These are phyloP conservation scores for Calocybe indica DNA, from an alignment of 768 basidiomycete species.

Conservation along the genomic window DNA sequence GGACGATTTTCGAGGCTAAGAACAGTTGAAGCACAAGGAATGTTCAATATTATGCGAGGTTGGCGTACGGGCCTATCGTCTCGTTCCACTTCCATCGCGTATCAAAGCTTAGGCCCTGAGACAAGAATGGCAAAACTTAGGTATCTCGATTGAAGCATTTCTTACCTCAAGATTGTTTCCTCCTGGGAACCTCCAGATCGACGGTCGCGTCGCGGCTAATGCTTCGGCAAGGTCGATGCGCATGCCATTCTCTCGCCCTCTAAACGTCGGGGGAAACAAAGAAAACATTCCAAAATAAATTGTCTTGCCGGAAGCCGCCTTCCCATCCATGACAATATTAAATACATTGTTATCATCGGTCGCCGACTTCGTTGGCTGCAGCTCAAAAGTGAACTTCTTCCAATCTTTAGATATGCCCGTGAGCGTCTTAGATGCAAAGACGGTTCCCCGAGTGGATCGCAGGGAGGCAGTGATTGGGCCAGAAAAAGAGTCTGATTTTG, in stretches of 20 bases:
- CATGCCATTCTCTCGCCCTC: slow-evolving; percentile 50
- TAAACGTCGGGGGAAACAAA: slow-evolving; percentile 62
- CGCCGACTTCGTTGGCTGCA: slow-evolving; percentile 36
- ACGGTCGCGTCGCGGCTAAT: slow-evolving; percentile 34
- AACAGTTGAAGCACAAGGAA: slow-evolving; percentile 29
- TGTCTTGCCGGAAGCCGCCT: slow-evolving; percentile 29
- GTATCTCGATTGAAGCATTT: neutral
- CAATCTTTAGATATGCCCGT: slow-evolving; percentile 33
- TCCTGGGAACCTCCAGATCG: slow-evolving; percentile 24
- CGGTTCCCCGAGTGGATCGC: slow-evolving; percentile 32
- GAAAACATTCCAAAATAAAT: slow-evolving; percentile 53
- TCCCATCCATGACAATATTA: slow-evolving; percentile 42
- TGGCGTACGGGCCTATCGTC: slow-evolving; percentile 45
- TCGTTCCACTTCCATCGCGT: slow-evolving; percentile 59
- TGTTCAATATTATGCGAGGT: slow-evolving; percentile 26
- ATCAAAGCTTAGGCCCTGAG: slow-evolving; percentile 38
- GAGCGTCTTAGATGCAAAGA: slow-evolving; percentile 24
- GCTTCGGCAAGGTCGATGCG: slow-evolving; percentile 52
- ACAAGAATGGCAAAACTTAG: neutral
- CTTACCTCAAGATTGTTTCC: slow-evolving; percentile 36
- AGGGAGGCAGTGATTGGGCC: slow-evolving; percentile 31
- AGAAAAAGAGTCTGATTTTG: slow-evolving; percentile 28
- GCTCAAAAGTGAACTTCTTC: slow-evolving; percentile 37
- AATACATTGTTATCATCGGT: slow-evolving; percentile 43
- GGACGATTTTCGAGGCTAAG: slow-evolving; percentile 22